Conservation (phyloP, 164 flowering plant species). For the Vitis labrusca region DNA sequence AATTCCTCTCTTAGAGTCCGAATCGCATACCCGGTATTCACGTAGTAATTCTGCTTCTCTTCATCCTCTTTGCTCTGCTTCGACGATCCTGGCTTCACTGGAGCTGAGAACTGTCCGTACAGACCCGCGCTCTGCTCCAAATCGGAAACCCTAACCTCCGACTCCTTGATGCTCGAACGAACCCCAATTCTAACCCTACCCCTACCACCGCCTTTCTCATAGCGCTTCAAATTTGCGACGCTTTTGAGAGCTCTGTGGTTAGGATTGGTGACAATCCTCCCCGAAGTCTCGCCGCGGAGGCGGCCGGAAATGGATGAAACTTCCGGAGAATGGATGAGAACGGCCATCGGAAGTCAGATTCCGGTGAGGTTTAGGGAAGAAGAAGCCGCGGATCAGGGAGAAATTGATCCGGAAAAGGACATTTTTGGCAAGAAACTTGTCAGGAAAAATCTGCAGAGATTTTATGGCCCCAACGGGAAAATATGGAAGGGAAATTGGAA, state of each 20-base stretch:
- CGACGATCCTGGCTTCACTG: constrained; percentile 38
- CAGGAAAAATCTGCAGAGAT: neutral
- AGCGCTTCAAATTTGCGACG: neutral
- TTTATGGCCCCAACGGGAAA: neutral
- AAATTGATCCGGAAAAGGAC: neutral
- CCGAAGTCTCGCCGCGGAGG: constrained; percentile 8
- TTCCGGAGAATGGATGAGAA: constrained; percentile 24
- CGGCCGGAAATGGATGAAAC: constrained; percentile 14
- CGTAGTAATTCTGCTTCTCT: constrained; percentile 64
- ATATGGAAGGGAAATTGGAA: neutral
- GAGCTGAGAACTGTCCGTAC: constrained; percentile 47
- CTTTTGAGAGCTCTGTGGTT: constrained; percentile 13
- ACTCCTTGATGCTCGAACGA: constrained; percentile 27
- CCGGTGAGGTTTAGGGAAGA: neutral
- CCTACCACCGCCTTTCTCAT: constrained; percentile 7
- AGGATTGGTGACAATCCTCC: constrained; percentile 9
- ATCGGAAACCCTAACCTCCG: constrained; percentile 29
- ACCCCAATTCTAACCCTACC: constrained; percentile 16
- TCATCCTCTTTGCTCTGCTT: constrained; percentile 53
- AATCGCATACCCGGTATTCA: constrained; percentile 81
- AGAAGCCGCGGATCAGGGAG: neutral
- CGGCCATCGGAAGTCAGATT: constrained; percentile 28
- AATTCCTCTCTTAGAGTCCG: constrained; percentile 76
- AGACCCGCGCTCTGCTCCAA: constrained; percentile 21
- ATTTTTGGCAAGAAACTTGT: constrained; percentile 19